A percentile compares a stretch with the other conserved stretches of the same genome.
phyloP scores from a whole-genome alignment of 257 asterid genomes.

The Thymus mandschuricus region DNA sequence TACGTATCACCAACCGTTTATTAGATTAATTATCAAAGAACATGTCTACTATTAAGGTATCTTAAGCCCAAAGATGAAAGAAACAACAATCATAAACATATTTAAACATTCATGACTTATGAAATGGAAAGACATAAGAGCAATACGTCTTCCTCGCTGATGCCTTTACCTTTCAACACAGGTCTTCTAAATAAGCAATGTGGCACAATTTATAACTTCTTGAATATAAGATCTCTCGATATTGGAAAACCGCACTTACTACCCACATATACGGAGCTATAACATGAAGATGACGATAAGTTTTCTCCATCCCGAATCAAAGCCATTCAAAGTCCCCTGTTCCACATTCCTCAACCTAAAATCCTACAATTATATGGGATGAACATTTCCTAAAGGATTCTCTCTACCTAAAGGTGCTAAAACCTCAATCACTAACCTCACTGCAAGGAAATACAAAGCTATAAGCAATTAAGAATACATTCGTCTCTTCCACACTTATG shows the following conservation, averaged over 20 bases:
- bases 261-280: not conserved
- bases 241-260: not conserved
- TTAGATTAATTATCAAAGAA: not conserved
- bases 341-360: constrained; percentile 2
- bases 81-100: not conserved
- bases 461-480: constrained; percentile 2
- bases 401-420: constrained; percentile 17
- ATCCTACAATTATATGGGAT: constrained; percentile 2
- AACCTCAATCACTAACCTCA: constrained; percentile 16
- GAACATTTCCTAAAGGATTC: not conserved
- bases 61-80: not conserved
- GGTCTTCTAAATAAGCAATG: constrained; percentile 17
- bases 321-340: not conserved
- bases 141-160: constrained; percentile 3
- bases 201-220: not conserved
- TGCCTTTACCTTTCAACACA: constrained; percentile 14
- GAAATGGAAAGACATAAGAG: not conserved
- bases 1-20: not conserved
- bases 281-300: not conserved
- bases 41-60: not conserved
- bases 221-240: not conserved
- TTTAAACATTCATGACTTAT: not conserved
- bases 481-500: not conserved
- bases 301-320: constrained; percentile 9
- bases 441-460: constrained; percentile 7